Base-by-base conservation (phyloP, 1,139 yeast species). In the Yamadazyma songkhlaensis region DNA sequence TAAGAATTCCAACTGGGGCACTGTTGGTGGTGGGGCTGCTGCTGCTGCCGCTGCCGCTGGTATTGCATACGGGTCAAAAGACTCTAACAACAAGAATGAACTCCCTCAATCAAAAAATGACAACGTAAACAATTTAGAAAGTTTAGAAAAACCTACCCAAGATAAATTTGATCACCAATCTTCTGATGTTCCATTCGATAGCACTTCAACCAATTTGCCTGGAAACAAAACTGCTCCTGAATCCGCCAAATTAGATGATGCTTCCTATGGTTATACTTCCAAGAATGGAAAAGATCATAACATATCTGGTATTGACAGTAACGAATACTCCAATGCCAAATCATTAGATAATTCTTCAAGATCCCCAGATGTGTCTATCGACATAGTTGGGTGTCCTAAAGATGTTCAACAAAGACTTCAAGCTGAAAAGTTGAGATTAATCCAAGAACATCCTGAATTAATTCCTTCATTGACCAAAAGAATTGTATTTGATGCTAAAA, bases 401-500 rank as follows among this genome's bases (percentile, higher is more conserved):
- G 45, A 42, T 6, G 30, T 39, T 12, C 39, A 41, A 29, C 17
- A 29, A 9, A 38, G 38, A 23, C 12, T 45, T 12, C 30, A 41
- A n/a, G 25, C 36, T 15, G 49, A 48, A 32, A 44, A 45, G 27
- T 25, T 38, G 25, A 40, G 36, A 3, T 38, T 33, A 12, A 40
- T 50, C 15, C 33, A 37, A 15, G 23, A 40, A 12, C 45, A 49
- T 23, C 41, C 47, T 8, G 46, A 43, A 12, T 38, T 41, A 23
- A 36, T 50, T 24, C 53, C 53, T n/a, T 26, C 32, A 1, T 37
- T 42, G 11, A 48, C 52, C 21, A 48, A 42, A 33, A 53, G 49
- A 34, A 35, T 57, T 30, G 49, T 46, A 8, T 51, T 55, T 34
- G 60, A 57, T 40, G 57, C 60, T 9, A 45, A 44, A 29, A 54